phyloP scores from a whole-genome alignment of 768 basidiomycete species.

The Gautieria morchelliformis region DNA sequence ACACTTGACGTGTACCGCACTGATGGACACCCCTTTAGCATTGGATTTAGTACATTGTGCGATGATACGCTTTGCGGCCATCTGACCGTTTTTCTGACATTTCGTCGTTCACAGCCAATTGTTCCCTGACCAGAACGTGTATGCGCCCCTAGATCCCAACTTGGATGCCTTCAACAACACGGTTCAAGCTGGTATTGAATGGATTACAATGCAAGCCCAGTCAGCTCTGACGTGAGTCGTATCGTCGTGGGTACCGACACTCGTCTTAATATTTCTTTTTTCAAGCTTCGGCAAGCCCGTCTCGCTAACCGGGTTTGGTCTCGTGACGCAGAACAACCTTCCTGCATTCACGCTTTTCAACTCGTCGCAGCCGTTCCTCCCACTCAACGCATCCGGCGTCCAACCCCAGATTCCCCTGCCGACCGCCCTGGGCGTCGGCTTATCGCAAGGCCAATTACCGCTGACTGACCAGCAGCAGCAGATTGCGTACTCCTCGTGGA shows the following conservation, averaged over 20 bases:
- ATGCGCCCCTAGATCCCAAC: conserved; percentile 38
- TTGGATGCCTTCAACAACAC: conserved; percentile 43
- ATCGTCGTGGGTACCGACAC: neutral
- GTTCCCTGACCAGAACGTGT: conserved; percentile 60
- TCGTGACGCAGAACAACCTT: conserved; percentile 47
- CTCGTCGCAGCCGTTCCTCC: conserved; percentile 17
- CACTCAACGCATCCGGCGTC: neutral
- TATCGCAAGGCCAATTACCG: conserved; percentile 2
- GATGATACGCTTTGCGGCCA: neutral
- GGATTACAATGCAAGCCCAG: conserved; percentile 44
- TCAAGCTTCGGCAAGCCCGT: conserved; percentile 36
- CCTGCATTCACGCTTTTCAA: conserved; percentile 57
- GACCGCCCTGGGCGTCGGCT: neutral
- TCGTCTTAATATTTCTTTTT: neutral
- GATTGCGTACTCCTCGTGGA: conserved; percentile 46
- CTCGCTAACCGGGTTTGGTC: conserved; percentile 46
- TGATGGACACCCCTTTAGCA: conserved; percentile 11
- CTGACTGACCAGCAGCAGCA: conserved; percentile 45
- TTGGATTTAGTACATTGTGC: conserved; percentile 45
- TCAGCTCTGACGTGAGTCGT: conserved; percentile 33
- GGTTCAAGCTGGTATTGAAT: conserved; percentile 39
- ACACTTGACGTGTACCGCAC: neutral
- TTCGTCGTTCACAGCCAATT: conserved; percentile 27
- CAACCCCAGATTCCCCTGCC: conserved; percentile 12
- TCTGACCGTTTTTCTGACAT: neutral